Evolutionary conservation across 129 eudicot species (phyloP), one percentile per base, ranked within the genome.

Genomic region (Arctium minus): DNA sequence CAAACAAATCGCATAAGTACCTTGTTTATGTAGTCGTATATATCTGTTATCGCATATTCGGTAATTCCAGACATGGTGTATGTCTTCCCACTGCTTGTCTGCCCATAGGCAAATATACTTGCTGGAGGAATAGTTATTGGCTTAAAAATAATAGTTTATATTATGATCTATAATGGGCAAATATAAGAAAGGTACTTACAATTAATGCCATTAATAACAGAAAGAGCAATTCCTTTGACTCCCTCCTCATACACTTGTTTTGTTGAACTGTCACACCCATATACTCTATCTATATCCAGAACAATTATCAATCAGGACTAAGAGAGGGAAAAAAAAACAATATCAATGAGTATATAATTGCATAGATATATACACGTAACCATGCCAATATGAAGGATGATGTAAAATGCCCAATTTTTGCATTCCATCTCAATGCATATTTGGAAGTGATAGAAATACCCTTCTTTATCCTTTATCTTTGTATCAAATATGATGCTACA

Each of bases 31-130:
- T 92, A 83, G 83, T 93, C 87, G 46, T 81, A 91, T 85, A 95
- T 91, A 86, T 95, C 93, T 53, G 82, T 89, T 72, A 91, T 75
- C 2, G 97, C 78, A 33, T 75, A 89, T 65, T 89, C 97, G 18
- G 97, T 92, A 75, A 95, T 82, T 68, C 99, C 97, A 76, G 89
- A 70, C 99, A 95, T 95, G 65, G 99, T 95, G 91, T 86, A 95
- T 50, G 99, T 95, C 90, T 95, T 95, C 78, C 99, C 99, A 76
- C 99, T 92, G 89, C 99, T 91, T 60, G 99, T 95, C 85, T 95
- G 99, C 76, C 99, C 99, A 78, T 95, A 95, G 48, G 99, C 97
- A 87, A 95, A 93, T 33, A 95, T 85, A 79, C 91, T 95, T 50
- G 97, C 99, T 95, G 92, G 72, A 81, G 73, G 82, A 83, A 72